Base-by-base conservation (phyloP, 2,329 filamentous ascomycete species). In the Exutisphaerella laricina region DNA sequence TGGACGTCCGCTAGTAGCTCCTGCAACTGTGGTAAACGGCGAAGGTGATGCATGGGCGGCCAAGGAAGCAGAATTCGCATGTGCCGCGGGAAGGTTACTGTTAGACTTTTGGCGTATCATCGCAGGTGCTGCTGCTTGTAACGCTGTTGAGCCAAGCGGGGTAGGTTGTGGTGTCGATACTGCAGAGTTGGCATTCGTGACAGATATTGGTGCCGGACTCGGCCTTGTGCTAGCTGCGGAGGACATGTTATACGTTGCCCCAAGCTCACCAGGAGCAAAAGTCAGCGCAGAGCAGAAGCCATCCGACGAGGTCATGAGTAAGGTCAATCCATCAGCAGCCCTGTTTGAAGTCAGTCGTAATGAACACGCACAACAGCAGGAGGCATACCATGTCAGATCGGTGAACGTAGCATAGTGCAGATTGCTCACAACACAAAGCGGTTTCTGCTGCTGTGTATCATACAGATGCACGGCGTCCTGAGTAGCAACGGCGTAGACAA, bases 391-490 rank as follows among this genome's bases (percentile, higher is more conserved):
- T 23, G 88, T 84, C 46, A 98, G 70, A 63, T 98, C 92, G 0
- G 92, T 98, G 61, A 98, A 98, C 0, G 92, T 97, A 4, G 92
- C 89, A 64, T 90, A 95, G 65, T 98, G 92, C 52, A 98, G 69
- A 60, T 98, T 98, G 75, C 88, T 97, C 36, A 98, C 90, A 28
- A 97, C 77, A 62, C 88, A 95, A 25, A 98, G 72, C 2, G 92
- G 92, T 5, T 88, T 94, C 58, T 89, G 85, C 62, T 98, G 92
- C 61, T 98, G 92, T 0, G 92, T 98, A 66, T 98, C 92, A 61
- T 98, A 98, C 16, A 98, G 75, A 31, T 96, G 72, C 3, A 98
- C 86, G 0, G 92, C 86, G 66, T 98, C 92, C 62, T 97, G 90
- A 0, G 92, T 98, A 5, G 92, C 94, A 26, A 98, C 90, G 3